phyloP scores from a whole-genome alignment of 2,329 filamentous ascomycete species.

The Scedosporium aurantiacum region DNA sequence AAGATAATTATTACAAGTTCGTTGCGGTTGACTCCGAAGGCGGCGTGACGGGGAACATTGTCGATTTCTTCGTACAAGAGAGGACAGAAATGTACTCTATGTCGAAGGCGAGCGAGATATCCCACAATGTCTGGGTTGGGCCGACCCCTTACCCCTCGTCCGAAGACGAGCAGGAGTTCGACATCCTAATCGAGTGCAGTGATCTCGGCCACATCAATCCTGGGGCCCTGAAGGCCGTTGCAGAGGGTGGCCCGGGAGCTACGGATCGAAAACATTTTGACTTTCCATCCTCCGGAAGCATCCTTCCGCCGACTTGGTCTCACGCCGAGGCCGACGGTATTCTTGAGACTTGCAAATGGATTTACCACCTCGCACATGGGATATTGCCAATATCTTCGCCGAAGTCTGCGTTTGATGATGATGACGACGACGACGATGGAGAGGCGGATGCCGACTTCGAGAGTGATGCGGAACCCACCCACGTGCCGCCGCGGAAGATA shows the following conservation, averaged over 20 bases:
- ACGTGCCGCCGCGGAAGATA: slow-evolving; percentile 48
- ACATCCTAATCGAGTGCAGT: slow-evolving; percentile 79
- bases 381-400: slow-evolving; percentile 21
- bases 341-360: slow-evolving; percentile 79
- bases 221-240: slow-evolving; percentile 51
- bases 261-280: slow-evolving; percentile 42
- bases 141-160: slow-evolving; percentile 64
- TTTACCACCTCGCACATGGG: slow-evolving; percentile 71
- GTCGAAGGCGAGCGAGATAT: slow-evolving; percentile 82
- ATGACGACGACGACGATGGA: slow-evolving; percentile 17
- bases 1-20: slow-evolving; percentile 56
- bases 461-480: slow-evolving; percentile 7
- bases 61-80: slow-evolving; percentile 87
- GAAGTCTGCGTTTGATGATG: slow-evolving; percentile 9
- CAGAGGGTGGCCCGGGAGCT: slow-evolving; percentile 37
- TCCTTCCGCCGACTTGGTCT: slow-evolving; percentile 74
- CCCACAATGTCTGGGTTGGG: slow-evolving; percentile 81
- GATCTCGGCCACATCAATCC: slow-evolving; percentile 72
- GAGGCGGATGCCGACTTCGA: background rate
- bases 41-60: slow-evolving; percentile 59
- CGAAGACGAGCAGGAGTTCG: slow-evolving; percentile 53
- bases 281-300: slow-evolving; percentile 90
- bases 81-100: slow-evolving; percentile 86
- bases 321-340: slow-evolving; percentile 75
- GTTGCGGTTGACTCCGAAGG: slow-evolving; percentile 67